Evolutionary conservation across 345 rosid species (phyloP).

Genomic region (Populus deltoides): DNA sequence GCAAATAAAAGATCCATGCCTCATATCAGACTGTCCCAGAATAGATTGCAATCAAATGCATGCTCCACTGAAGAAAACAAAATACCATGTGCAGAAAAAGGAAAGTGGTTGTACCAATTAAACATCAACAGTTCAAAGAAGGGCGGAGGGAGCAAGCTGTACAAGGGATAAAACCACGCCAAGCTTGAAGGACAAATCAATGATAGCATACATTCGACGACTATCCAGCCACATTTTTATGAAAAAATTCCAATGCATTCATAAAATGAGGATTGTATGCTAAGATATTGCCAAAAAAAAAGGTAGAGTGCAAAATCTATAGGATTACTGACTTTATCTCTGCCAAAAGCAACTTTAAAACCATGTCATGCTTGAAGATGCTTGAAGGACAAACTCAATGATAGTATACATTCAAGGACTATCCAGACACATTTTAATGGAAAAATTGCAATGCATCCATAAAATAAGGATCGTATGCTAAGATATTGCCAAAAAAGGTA

Average conservation of each 20-base stretch:
- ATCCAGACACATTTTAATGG: conserved; percentile 9
- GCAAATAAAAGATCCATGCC: not conserved
- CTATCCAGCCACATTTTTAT: conserved; percentile 5
- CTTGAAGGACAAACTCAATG: not conserved
- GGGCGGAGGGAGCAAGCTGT: not conserved
- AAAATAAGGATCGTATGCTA: conserved; percentile 20
- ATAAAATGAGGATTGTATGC: conserved; percentile 19
- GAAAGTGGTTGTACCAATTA: not conserved
- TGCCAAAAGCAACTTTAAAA: conserved; percentile 19
- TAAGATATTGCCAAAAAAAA: not conserved
- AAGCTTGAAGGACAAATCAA: not conserved
- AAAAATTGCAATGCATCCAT: conserved; percentile 19
- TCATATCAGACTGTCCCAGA: not conserved
- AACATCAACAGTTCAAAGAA: not conserved
- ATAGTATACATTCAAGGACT: conserved; percentile 1
- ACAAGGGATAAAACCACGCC: not conserved
- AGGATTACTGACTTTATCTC: conserved; percentile 13
- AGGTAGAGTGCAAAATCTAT: conserved; percentile 27
- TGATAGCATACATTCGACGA: not conserved
- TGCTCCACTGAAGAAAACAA: not conserved
- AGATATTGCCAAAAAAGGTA: conserved; percentile 12
- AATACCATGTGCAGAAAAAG: not conserved
- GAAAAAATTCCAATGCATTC: conserved; percentile 17
- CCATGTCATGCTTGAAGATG: not conserved
- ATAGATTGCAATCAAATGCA: not conserved